Evolutionary conservation across 495 filamentous ascomycete species (phyloP), one percentile per base, ranked within the genome.

Genomic region (Hypoxylon cercidicola): DNA sequence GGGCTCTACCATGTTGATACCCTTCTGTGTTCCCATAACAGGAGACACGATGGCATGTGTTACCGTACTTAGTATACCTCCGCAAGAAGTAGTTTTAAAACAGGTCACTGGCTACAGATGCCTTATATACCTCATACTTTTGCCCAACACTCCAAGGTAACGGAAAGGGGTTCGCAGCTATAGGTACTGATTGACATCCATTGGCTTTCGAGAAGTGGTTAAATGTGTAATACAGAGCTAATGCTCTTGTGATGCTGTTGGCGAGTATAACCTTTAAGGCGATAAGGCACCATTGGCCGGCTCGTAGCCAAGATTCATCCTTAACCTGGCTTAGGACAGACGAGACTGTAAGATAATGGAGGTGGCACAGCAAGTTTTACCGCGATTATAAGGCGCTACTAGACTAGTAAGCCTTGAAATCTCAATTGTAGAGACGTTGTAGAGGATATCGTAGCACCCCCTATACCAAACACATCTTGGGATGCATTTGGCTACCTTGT

Each of bases 1-100:
- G 1, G 86, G 87, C 11, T 93, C 90, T 10, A 51, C 55, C 23
- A 45, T 60, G 21, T 59, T 59, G 8, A 59, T 59, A 15, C 55
- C 44, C 45, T 59, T 59, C 55, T 59, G 55, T 1, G 55, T 50
- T 11, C 13, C 20, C 10, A 49, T 8, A 12, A 59, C 25, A 8
- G 44, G 40, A n/a, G 55, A 59, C 8, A 50, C 55, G 32, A 59
- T 59, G 16, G 55, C 55, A 23, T 59, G 55, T 59, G 20, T 59
- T 59, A 9, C 55, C 55, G 20, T 59, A 37, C 34, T 59, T 59
- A 8, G 44, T 23, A 12, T 59, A 59, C 21, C 49, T 59, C 20
- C 55, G 55, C 25, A 9, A 18, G 12, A 59, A 59, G 13, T 59
- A 44, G n/a, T 44, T 44, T 16, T 59, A 44, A 32, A 59, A 59